Evolutionary conservation across 495 filamentous ascomycete species (phyloP), one percentile per base, ranked within the genome.

Genomic region (Polyplosphaeria fusca): DNA sequence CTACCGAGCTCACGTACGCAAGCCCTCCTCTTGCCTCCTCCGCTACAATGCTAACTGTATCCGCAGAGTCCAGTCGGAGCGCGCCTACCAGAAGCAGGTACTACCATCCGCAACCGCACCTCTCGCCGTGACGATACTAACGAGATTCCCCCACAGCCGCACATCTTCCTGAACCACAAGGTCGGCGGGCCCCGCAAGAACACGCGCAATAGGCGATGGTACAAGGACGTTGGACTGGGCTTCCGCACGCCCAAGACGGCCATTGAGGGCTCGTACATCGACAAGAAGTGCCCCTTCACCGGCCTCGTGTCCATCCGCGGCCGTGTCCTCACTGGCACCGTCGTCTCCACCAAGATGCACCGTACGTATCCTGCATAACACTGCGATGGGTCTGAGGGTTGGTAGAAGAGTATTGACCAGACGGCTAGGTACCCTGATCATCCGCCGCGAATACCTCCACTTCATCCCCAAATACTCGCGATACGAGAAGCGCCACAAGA

Each of bases 251-350:
- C 93, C 71, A 91, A 88, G 84, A 87, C 81, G 67, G 93, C 93
- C 69, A 97, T 99, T 82, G 91, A 96, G 79, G 93, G 93, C 72
- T 85, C 75, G 74, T 99, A 96, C 81, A 99, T 99, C 76, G 93
- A 99, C 85, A 96, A 99, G 86, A 99, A 99, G 82, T 99, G 93
- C 85, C 93, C 93, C 67, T 99, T 97, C 85, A 95, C 89, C 64
- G 94, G 94, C 73, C 79, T 88, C 71, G 91, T 97, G 69, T 95
- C 90, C 67, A 96, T 97, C 82, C 93, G 93, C 80, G 93, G 93
- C 74, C 91, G 93, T 91, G 96, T 99, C 86, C 82, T 99, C 64
- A 96, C 92, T 71, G 93, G 93, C 70, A 94, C 88, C 73, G 93
- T 99, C 68, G 88, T 97, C 73, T 96, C 91, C 62, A 99, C 94